Evolutionary conservation across 2,329 filamentous ascomycete genomes (phyloP), one percentile per base, ranked within the genome.

Genomic region (Beauveria brongniartii): DNA sequence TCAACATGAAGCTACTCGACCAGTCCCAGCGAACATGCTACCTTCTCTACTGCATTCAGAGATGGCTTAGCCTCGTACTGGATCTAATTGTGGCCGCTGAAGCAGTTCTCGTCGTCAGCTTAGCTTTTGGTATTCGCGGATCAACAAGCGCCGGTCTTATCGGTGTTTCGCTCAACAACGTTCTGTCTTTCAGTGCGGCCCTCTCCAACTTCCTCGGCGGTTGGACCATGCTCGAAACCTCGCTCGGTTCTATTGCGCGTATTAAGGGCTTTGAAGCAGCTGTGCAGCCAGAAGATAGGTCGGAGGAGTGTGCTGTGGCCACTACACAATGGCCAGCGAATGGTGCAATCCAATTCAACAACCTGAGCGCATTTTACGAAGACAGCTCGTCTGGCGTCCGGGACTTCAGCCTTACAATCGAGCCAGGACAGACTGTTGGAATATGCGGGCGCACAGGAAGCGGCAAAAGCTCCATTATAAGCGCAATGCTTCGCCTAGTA

Each of bases 381-480:
- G 30, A 30, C 30, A 30, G 30, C 30, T 30, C 30, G 9, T 30
- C 30, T 30, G 30, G 30, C 30, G 61, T 67, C 20, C 30, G 41
- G 12, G 47, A 65, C 22, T 43, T 68, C 14, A 54, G 55, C 1
- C 61, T 71, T 1, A 55, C 61, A 3, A 66, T 71, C 14, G 30
- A 59, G 5, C 50, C 66, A 3, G 68, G 67, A n/a, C 63, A 67
- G 46, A 69, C 64, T 44, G 53, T 70, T 10, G 69, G 65, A 3
- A 60, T 71, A 43, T 69, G 66, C 51, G 69, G 69, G 10, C 64
- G 69, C 5, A 70, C 63, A 9, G 69, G 69, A 44, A 64, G 63
- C 53, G 74, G 74, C 1, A 77, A 77, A 65, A 75, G 73, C 1
- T 73, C 72, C 10, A 61, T 71, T 20, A 64, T 75, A 22, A 65